Conservation (phyloP, 257 asterid species). For the Coffea eugenioides region DNA sequence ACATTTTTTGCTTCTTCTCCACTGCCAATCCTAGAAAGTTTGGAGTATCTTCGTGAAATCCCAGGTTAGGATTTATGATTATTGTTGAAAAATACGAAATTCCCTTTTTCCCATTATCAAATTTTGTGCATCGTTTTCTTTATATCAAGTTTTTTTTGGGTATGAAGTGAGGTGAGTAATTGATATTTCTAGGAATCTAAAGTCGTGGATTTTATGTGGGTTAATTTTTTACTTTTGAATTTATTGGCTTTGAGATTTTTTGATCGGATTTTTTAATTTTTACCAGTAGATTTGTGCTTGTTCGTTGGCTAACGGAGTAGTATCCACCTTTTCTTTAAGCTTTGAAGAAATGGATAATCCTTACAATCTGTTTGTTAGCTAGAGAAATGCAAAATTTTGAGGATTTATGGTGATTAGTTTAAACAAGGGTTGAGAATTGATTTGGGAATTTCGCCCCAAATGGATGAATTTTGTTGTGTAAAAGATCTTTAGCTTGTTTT, state of each 20-base stretch:
- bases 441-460: background rate
- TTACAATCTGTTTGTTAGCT: too few relatives aligned
- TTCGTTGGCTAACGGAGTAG: too few relatives aligned
- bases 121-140: background rate
- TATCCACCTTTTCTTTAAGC: too few relatives aligned
- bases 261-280: background rate
- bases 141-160: background rate
- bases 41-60: background rate
- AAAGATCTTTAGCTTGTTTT: background rate
- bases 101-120: background rate
- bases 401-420: too few relatives aligned
- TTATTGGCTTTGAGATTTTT: background rate
- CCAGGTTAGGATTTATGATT: background rate
- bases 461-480: background rate
- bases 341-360: too few relatives aligned
- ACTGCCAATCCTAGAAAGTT: background rate
- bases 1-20: background rate
- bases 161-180: background rate
- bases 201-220: background rate
- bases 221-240: background rate
- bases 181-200: background rate
- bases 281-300: too few relatives aligned
- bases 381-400: too few relatives aligned
- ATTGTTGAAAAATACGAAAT: too few relatives aligned
- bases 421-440: too few relatives aligned